Evolutionary conservation across 2,329 filamentous ascomycete genomes (phyloP).

Genomic region (Mycosphaerella arachidis): DNA sequence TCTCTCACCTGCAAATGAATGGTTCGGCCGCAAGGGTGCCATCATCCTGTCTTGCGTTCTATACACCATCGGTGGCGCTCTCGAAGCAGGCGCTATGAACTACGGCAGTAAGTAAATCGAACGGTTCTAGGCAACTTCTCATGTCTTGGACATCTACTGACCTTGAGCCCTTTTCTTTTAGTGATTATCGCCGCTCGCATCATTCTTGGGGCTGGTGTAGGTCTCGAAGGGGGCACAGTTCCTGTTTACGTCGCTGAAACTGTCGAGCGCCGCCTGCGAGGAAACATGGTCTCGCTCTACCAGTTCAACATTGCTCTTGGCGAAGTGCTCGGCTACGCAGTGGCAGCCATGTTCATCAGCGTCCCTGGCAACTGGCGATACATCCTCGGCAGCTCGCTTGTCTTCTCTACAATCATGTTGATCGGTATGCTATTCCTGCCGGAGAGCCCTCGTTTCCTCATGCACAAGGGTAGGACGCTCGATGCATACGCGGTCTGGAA

Average conservation of each 20-base stretch:
- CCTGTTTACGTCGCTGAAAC: conserved; percentile 72
- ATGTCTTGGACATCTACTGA: no score
- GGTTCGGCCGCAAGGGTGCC: conserved; percentile 61
- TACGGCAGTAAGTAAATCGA: conserved; percentile 47
- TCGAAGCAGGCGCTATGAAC: conserved; percentile 64
- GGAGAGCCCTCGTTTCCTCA: conserved; percentile 63
- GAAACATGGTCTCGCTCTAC: conserved; percentile 69
- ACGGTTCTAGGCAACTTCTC: no score
- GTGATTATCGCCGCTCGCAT: conserved; percentile 65
- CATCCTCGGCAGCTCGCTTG: conserved; percentile 66
- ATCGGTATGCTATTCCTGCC: conserved; percentile 65
- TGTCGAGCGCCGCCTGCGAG: conserved; percentile 61
- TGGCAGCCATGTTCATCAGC: conserved; percentile 68
- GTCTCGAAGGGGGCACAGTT: conserved; percentile 69
- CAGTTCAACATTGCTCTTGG: conserved; percentile 73
- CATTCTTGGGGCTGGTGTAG: conserved; percentile 66
- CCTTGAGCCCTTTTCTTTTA: no score
- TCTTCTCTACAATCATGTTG: conserved; percentile 61
- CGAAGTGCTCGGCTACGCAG: conserved; percentile 67
- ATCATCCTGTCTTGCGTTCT: conserved; percentile 66
- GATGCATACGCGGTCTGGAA: conserved; percentile 68
- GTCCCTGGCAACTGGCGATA: conserved; percentile 68
- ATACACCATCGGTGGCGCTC: conserved; percentile 65
- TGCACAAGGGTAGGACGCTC: conserved; percentile 60
- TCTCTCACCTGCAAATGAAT: conserved; percentile 63